phyloP scores from a whole-genome alignment of 2,329 filamentous ascomycete genomes.

The Aspergillus puulaauensis region DNA sequence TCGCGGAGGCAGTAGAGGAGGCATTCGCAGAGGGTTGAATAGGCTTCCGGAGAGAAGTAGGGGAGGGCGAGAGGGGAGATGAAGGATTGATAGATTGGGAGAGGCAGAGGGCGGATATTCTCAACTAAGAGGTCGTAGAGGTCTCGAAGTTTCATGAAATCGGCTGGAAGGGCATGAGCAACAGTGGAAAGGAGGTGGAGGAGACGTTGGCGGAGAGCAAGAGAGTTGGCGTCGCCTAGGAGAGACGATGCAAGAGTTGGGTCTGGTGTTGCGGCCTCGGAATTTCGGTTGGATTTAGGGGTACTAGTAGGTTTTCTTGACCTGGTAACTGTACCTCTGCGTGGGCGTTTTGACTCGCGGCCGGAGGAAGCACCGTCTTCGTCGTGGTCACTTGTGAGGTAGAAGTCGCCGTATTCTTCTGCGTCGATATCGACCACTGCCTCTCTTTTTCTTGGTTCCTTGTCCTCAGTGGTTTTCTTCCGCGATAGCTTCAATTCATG shows the following conservation, averaged over 20 bases:
- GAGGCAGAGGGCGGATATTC: slow-evolving; percentile 45
- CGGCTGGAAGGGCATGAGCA: slow-evolving; percentile 32
- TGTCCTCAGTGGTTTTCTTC: slow-evolving; percentile 16
- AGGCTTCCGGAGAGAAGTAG: slow-evolving; percentile 37
- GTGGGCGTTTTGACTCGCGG: slow-evolving; percentile 35
- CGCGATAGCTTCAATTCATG: slow-evolving; percentile 41
- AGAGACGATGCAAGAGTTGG: slow-evolving; percentile 22
- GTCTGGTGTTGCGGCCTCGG: slow-evolving; percentile 7
- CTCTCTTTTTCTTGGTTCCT: slow-evolving; percentile 39
- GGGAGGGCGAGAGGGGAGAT: slow-evolving; percentile 47
- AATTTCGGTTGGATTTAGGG: slow-evolving; percentile 9
- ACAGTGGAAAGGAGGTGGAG: slow-evolving; percentile 43
- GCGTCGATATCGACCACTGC: slow-evolving; percentile 46
- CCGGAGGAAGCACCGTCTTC: slow-evolving; percentile 31
- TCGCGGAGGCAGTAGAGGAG: slow-evolving; percentile 53
- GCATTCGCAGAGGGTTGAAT: slow-evolving; percentile 54
- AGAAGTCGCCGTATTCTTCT: slow-evolving; percentile 46
- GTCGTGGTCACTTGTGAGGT: slow-evolving; percentile 38
- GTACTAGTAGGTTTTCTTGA: neutral
- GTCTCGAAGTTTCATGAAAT: slow-evolving; percentile 39
- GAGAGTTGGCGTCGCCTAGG: slow-evolving; percentile 40
- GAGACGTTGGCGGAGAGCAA: slow-evolving; percentile 47
- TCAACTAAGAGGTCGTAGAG: slow-evolving; percentile 47
- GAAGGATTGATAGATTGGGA: slow-evolving; percentile 48
- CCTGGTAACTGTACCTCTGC: slow-evolving; percentile 28